These are phyloP conservation scores for Geotrichum candidum DNA, from an alignment of 1,139 yeast species.

Conservation along the genomic window DNA sequence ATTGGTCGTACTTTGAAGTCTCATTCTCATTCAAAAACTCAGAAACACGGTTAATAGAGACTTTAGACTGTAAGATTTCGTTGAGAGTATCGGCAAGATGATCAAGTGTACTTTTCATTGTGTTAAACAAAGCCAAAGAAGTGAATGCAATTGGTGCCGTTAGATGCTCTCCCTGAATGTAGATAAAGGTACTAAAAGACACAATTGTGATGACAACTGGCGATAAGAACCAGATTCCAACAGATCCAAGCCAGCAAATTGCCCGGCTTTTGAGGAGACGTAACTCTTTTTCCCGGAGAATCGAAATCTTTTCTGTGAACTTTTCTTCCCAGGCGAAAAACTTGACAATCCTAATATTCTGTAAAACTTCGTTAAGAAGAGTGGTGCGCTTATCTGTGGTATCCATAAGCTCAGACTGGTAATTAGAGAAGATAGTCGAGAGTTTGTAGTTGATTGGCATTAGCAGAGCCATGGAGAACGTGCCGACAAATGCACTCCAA, in stretches of 20 bases:
- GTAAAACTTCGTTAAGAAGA: conserved; percentile 88
- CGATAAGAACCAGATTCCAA: conserved; percentile 69
- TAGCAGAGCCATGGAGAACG: conserved; percentile 53
- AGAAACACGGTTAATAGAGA: conserved; percentile 80
- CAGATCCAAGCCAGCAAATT: conserved; percentile 58
- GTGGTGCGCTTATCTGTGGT: conserved; percentile 88
- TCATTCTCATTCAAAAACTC: conserved; percentile 74
- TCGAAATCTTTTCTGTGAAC: conserved; percentile 64
- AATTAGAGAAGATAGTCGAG: conserved; percentile 54
- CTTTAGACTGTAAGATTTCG: conserved; percentile 78
- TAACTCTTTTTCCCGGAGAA: conserved; percentile 70
- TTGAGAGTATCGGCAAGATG: conserved; percentile 85
- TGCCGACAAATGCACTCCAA: conserved; percentile 85
- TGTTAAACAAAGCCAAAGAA: conserved; percentile 74
- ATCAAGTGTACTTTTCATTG: conserved; percentile 81
- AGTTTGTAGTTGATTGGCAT: conserved; percentile 71
- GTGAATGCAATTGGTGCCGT: conserved; percentile 94
- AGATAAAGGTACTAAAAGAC: conserved; percentile 74
- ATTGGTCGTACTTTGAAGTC: conserved; percentile 75
- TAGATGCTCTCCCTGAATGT: conserved; percentile 58
- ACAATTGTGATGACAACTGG: conserved; percentile 76
- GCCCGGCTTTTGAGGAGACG: conserved; percentile 53
- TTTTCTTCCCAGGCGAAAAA: conserved; percentile 95
- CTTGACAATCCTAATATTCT: conserved; percentile 86
- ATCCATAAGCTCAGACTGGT: conserved; percentile 69